A percentile compares a stretch with the other conserved stretches of the same genome.
phyloP scores from a whole-genome alignment of 176 grass and related monocot genomes.

The Cenchrus americanus region DNA sequence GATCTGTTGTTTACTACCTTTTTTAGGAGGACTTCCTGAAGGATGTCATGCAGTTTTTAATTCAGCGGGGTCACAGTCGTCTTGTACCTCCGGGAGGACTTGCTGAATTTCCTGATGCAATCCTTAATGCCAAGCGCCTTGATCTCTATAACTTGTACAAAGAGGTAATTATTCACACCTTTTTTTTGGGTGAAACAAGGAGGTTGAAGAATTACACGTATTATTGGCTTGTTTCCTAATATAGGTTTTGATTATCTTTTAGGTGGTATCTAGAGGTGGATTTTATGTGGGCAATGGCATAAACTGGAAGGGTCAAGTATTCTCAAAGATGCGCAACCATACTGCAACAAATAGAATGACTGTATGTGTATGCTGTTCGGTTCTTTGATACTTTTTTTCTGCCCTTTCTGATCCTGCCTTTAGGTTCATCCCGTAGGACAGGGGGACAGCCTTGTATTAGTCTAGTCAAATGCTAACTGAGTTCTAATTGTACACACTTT shows the following conservation, averaged over 20 bases:
- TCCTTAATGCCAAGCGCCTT: constrained; percentile 96
- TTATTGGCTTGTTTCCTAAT: constrained; percentile 23
- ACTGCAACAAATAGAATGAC: constrained; percentile 89
- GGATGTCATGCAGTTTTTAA: constrained; percentile 94
- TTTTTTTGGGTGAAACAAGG: background rate
- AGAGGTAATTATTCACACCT: constrained; percentile 67
- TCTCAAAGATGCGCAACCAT: constrained; percentile 96
- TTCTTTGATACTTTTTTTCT: background rate
- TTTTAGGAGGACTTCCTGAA: constrained; percentile 87
- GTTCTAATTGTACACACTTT: constrained; percentile 26
- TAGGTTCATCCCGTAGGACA: constrained; percentile 15
- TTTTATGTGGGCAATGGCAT: constrained; percentile 98
- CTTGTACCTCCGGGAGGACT: constrained; percentile 91
- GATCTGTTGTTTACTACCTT: constrained; percentile 27
- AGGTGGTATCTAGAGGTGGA: constrained; percentile 96
- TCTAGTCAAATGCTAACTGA: constrained; percentile 2
- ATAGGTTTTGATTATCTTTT: constrained; percentile 20
- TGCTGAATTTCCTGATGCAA: constrained; percentile 92
- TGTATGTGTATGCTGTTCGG: constrained; percentile 50
- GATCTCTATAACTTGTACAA: constrained; percentile 98
- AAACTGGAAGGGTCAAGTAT: constrained; percentile 98
- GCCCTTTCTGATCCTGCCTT: background rate
- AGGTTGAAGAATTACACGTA: background rate
- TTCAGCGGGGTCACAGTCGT: constrained; percentile 82
- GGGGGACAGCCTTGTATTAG: background rate